Conservation (phyloP, 805 yeast genomes). For the Candida easanensis region DNA sequence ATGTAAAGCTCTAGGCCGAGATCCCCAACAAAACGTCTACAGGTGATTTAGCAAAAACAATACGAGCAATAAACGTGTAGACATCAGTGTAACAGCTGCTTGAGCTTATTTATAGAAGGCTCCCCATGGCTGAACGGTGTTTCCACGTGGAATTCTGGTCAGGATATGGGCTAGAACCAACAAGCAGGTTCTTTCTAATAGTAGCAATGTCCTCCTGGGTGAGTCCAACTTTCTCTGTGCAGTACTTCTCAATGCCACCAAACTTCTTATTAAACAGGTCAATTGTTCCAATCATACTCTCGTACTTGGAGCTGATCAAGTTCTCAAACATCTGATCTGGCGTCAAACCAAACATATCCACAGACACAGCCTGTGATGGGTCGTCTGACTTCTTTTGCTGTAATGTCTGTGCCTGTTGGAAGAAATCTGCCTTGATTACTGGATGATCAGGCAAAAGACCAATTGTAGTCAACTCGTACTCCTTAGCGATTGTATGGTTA, state of each 20-base stretch:
- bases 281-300: constrained; percentile 65
- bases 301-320: constrained; percentile 61
- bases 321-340: constrained; percentile 53
- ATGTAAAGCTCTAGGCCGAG: too few species aligned
- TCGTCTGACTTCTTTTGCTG: constrained; percentile 4
- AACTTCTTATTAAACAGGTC: constrained; percentile 48
- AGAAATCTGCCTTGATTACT: constrained; percentile 22
- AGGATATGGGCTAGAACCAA: constrained; percentile 17
- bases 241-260: constrained; percentile 53
- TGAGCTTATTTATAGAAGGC: too few species aligned
- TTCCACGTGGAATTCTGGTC: constrained; percentile 21
- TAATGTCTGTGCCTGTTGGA: constrained; percentile 14
- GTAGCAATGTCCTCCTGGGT: constrained; percentile 39
- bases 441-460: constrained; percentile 53
- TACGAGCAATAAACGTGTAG: too few species aligned
- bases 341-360: constrained; percentile 16
- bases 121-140: constrained; percentile 21
- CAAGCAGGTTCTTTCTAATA: constrained; percentile 33
- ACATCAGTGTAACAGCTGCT: too few species aligned
- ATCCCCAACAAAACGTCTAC: too few species aligned
- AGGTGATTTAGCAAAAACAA: too few species aligned
- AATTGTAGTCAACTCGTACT: constrained; percentile 69
- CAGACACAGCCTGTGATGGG: constrained; percentile 2
- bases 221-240: constrained; percentile 42
- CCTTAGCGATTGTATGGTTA: constrained; percentile 60